phyloP scores from a whole-genome alignment of 805 yeast species.

The Hanseniaspora lindneri region DNA sequence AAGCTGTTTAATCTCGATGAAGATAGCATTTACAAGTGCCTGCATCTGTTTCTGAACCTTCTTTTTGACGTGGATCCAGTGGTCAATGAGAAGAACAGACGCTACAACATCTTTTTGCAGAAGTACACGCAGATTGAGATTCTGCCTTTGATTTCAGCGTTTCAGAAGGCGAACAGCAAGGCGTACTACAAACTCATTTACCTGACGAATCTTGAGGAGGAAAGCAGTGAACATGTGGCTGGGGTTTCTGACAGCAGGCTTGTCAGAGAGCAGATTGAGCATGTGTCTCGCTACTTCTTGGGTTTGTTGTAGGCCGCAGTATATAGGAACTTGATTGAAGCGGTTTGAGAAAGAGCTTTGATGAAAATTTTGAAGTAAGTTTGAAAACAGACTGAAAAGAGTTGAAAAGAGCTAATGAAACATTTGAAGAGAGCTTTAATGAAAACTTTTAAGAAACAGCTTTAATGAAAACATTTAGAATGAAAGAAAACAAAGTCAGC shows the following conservation, averaged over 20 bases:
- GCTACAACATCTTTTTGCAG: slow-evolving; percentile 18
- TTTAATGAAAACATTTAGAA: too few relatives aligned
- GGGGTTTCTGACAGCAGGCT: neutral
- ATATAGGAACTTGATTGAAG: too few relatives aligned
- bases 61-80: slow-evolving; percentile 6
- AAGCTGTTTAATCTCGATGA: neutral
- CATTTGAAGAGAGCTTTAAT: too few relatives aligned
- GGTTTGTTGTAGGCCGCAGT: neutral
- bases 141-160: slow-evolving; percentile 16
- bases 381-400: too few relatives aligned
- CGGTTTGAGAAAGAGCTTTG: too few relatives aligned
- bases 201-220: slow-evolving; percentile 16
- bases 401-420: too few relatives aligned
- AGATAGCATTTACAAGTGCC: slow-evolving; percentile 11
- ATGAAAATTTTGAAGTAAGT: too few relatives aligned
- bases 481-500: too few relatives aligned
- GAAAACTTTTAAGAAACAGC: too few relatives aligned
- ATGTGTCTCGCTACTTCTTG: slow-evolving; percentile 8
- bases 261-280: slow-evolving; percentile 5
- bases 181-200: slow-evolving; percentile 20
- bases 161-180: slow-evolving; percentile 19
- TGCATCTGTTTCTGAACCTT: slow-evolving; percentile 13
- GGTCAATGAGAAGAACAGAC: neutral
- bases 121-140: slow-evolving; percentile 21
- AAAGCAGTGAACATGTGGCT: neutral